Conservation (phyloP, 495 filamentous ascomycete genomes). For the Aspergillus bridgeri region DNA sequence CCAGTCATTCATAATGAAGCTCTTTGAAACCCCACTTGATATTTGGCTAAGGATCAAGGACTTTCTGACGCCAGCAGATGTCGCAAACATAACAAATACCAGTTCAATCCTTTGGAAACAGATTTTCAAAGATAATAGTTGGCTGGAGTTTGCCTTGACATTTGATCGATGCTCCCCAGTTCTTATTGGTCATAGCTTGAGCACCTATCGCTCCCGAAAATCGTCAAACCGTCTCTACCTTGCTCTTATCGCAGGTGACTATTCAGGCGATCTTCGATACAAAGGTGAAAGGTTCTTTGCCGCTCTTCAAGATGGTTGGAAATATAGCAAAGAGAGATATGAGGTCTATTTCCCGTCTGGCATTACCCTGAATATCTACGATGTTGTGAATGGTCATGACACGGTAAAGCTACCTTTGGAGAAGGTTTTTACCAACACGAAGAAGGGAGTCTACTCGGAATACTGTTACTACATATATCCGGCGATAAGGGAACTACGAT, state of each 20-base stretch:
- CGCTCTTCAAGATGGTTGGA: slow-evolving; percentile 2
- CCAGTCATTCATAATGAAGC: not conserved
- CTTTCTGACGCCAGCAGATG: slow-evolving; percentile 2
- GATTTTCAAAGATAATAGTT: slow-evolving; percentile 5
- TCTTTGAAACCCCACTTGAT: slow-evolving; percentile 2
- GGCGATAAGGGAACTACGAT: not conserved
- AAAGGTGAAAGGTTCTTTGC: not conserved
- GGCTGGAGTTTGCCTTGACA: slow-evolving; percentile 4
- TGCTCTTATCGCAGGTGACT: slow-evolving; percentile 6
- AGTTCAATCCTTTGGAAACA: slow-evolving; percentile 6
- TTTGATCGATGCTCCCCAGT: slow-evolving; percentile 9
- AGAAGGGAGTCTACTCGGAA: slow-evolving; percentile 2
- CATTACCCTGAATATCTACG: slow-evolving; percentile 4
- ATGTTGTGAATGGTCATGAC: not conserved
- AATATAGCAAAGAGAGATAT: not conserved
- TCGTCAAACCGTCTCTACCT: slow-evolving; percentile 4
- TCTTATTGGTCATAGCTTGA: slow-evolving; percentile 5
- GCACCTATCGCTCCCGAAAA: not conserved
- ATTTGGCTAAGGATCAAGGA: slow-evolving; percentile 4
- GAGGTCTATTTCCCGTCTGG: slow-evolving; percentile 4
- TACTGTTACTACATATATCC: slow-evolving; percentile 2
- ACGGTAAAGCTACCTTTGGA: not conserved
- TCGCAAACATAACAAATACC: slow-evolving; percentile 5
- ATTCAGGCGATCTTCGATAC: slow-evolving; percentile 7
- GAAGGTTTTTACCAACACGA: slow-evolving; percentile 5